Percentiles rank a stretch among this genome's conserved stretches.
phyloP scores from a whole-genome alignment of 2,329 filamentous ascomycete species.

The Rhinocladiella mackenziei region DNA sequence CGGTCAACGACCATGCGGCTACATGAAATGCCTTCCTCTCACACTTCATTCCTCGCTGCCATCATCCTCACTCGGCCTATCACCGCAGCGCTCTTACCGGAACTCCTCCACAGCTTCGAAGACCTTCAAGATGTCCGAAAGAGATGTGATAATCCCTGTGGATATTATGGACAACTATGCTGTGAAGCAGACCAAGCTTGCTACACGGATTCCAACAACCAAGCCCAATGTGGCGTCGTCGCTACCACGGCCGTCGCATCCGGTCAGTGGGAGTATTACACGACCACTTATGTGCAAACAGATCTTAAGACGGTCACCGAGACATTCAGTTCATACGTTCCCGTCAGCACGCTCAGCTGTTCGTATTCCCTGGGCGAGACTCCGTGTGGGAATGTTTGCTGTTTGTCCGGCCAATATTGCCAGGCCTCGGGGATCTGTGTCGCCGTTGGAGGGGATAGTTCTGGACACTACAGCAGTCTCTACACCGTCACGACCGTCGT shows the following conservation, averaged over 20 bases:
- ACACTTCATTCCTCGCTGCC: conserved; percentile 17
- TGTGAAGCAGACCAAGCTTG: conserved; percentile 46
- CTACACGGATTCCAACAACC: conserved; percentile 46
- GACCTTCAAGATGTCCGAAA: conserved; percentile 27
- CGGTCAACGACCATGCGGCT: conserved; percentile 22
- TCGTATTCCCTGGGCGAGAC: conserved; percentile 44
- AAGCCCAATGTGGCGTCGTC: conserved; percentile 46
- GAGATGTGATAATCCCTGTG: conserved; percentile 49
- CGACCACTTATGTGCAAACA: conserved; percentile 55
- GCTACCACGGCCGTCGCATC: conserved; percentile 25
- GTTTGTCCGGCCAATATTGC: conserved; percentile 43
- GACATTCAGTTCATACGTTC: conserved; percentile 46
- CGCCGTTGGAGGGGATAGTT: conserved; percentile 31
- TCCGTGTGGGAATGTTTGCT: conserved; percentile 45
- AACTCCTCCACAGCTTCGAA: conserved; percentile 25
- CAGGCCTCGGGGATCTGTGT: conserved; percentile 36
- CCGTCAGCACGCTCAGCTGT: conserved; percentile 39
- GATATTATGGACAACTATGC: conserved; percentile 51
- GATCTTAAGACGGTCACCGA: conserved; percentile 52
- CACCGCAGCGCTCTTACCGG: conserved; percentile 27
- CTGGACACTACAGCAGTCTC: conserved; percentile 35
- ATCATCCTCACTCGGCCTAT: conserved; percentile 19
- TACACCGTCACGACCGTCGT: conserved; percentile 35
- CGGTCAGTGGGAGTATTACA: conserved; percentile 52
- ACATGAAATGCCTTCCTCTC: conserved; percentile 12